Percentiles rank a stretch among this genome's conserved stretches.
Conservation (phyloP, 495 filamentous ascomycete genomes). For the Xylaria castorea region DNA sequence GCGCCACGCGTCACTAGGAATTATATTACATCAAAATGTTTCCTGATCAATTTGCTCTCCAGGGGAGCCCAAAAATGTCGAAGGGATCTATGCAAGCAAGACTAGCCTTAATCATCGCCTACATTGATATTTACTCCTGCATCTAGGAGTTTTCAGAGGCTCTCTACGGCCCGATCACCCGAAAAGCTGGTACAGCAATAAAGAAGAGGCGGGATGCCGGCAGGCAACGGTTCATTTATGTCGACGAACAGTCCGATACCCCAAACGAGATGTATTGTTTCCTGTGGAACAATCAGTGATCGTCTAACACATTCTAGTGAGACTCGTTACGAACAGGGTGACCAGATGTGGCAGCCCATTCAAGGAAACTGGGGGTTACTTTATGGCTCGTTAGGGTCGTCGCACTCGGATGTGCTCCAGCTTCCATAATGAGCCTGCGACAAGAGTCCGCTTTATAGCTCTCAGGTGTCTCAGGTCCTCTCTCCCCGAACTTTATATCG, state of each 20-base stretch:
- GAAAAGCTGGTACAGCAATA: neutral
- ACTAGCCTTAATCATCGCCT: neutral
- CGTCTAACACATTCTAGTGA: neutral
- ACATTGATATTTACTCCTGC: neutral
- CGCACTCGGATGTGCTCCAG: neutral
- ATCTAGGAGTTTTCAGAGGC: neutral
- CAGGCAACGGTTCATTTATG: neutral
- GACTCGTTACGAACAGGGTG: neutral
- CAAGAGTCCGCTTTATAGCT: neutral
- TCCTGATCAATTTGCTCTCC: neutral
- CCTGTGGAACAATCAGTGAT: neutral
- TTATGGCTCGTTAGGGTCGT: neutral
- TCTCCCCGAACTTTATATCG: neutral
- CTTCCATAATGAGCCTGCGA: neutral
- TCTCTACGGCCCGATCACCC: neutral
- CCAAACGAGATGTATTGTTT: neutral
- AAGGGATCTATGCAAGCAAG: neutral
- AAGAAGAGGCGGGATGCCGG: neutral
- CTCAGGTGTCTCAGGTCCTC: neutral
- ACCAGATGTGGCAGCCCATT: neutral
- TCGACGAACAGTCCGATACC: neutral
- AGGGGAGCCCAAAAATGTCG: neutral
- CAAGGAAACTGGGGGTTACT: neutral
- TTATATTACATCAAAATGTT: neutral
- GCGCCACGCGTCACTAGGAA: neutral